These are phyloP conservation scores for Paramecium primaurelia DNA, from an alignment of 73 alveolate species.

Conservation along the genomic window DNA sequence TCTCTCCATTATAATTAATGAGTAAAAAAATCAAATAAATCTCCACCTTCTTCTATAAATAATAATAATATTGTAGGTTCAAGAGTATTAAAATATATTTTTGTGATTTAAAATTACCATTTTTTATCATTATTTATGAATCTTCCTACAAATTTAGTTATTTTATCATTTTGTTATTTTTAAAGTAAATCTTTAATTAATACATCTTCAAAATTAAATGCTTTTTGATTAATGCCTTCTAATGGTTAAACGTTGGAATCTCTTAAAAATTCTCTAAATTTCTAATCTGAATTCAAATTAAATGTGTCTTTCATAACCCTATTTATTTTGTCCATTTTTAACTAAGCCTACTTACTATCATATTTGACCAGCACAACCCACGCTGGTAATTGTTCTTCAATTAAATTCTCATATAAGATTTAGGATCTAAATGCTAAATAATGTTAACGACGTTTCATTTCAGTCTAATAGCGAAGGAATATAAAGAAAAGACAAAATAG, in stretches of 20 bases:
- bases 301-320: background rate
- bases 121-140: background rate
- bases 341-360: background rate
- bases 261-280: slow-evolving; percentile 33
- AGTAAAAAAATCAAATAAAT: background rate
- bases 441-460: background rate
- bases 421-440: background rate
- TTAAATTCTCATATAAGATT: background rate
- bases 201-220: background rate
- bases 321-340: slow-evolving; percentile 7
- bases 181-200: background rate
- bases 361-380: slow-evolving; percentile 12
- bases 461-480: background rate
- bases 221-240: background rate
- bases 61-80: slow-evolving; percentile 19
- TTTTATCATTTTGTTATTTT: background rate
- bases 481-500: background rate
- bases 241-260: background rate
- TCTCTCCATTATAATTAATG: slow-evolving; percentile 7
- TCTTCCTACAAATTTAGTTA: background rate
- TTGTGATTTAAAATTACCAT: background rate
- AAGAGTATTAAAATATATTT: background rate
- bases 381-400: slow-evolving; percentile 4
- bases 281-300: background rate
- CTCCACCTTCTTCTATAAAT: background rate